These are phyloP conservation scores for Leersia perrieri DNA, from an alignment of 176 grass and related monocot genomes.

Conservation along the genomic window DNA sequence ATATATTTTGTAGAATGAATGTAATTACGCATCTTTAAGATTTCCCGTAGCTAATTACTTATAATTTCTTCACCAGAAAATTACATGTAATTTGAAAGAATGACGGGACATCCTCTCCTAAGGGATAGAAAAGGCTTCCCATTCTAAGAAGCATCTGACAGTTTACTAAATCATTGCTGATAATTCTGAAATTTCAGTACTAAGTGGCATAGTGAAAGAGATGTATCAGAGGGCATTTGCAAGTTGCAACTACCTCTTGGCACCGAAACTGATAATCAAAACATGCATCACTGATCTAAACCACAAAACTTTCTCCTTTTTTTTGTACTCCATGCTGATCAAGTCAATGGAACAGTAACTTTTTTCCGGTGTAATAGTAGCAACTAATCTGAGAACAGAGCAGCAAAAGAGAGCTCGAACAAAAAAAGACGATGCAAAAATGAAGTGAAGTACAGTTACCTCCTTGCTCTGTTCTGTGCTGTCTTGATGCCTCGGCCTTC, in stretches of 20 bases:
- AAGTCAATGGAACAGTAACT: conserved; percentile 16
- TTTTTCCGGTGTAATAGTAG: neutral
- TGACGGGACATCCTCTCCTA: neutral
- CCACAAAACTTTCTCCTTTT: neutral
- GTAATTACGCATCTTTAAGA: neutral
- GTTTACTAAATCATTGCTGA: neutral
- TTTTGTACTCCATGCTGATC: neutral
- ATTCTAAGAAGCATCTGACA: neutral
- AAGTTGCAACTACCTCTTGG: neutral
- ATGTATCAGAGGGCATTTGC: neutral
- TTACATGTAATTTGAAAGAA: neutral
- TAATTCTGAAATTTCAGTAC: neutral
- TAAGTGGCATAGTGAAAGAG: neutral
- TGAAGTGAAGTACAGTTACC: conserved; percentile 44
- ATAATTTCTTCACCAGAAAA: too few species aligned
- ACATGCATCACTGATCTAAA: neutral
- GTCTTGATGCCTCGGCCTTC: conserved; percentile 59
- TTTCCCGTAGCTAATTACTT: neutral
- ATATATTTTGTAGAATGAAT: neutral
- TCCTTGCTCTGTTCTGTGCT: conserved; percentile 45
- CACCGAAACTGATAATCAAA: neutral
- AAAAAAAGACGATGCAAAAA: neutral
- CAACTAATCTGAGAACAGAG: neutral
- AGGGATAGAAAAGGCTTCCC: neutral
- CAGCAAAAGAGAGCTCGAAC: neutral